These are phyloP conservation scores for Rhynchospora pubera DNA, from an alignment of 176 grass and related monocot species.

Conservation along the genomic window DNA sequence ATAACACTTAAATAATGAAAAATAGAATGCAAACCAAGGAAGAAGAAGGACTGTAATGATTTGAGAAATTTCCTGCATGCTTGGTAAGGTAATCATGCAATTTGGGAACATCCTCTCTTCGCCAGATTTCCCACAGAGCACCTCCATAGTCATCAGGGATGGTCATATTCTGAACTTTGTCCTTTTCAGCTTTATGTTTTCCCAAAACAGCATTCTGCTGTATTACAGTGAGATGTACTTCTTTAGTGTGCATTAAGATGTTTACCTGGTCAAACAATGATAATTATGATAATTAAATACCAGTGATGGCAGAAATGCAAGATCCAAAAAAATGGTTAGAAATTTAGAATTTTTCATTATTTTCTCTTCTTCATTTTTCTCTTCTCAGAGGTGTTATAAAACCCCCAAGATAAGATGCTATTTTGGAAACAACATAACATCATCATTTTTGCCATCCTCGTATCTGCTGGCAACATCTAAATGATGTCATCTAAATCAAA, in stretches of 20 bases:
- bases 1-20: not conserved
- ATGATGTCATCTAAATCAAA: not conserved
- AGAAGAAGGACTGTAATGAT: constrained; percentile 24
- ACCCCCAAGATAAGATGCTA: not conserved
- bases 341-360: no score
- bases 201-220: constrained; percentile 30
- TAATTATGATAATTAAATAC: not conserved
- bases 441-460: not conserved
- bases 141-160: constrained; percentile 36
- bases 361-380: not conserved
- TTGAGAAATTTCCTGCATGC: constrained; percentile 62
- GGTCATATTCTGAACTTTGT: constrained; percentile 8
- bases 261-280: constrained; percentile 42
- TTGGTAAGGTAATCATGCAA: constrained; percentile 57
- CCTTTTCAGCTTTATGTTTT: constrained; percentile 7
- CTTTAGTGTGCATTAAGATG: constrained; percentile 65
- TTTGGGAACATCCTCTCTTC: constrained; percentile 66
- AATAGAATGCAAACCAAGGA: constrained; percentile 29
- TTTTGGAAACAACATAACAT: not conserved
- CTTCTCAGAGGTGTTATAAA: not conserved
- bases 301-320: not conserved
- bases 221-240: constrained; percentile 26
- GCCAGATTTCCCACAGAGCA: constrained; percentile 90
- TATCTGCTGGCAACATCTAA: not conserved
- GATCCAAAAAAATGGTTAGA: not conserved